Base-by-base conservation (phyloP, 257 asterid species). In the Petrea volubilis region DNA sequence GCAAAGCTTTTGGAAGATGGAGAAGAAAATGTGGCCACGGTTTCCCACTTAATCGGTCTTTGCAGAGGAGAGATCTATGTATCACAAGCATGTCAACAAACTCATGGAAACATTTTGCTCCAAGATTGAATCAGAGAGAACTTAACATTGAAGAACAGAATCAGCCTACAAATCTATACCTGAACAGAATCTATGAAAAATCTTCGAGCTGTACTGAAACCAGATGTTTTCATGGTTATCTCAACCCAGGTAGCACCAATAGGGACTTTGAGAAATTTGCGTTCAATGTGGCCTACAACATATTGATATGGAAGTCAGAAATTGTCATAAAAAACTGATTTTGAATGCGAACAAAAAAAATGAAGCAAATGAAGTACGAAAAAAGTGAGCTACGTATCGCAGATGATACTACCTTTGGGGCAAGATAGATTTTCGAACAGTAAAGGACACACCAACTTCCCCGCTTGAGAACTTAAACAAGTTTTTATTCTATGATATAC, bases 161-260 rank as follows among this genome's bases (percentile, higher is more conserved):
- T 41, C 21, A 52, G 72, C 67, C 5, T 20, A 34, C 43, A 73
- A 51, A 36, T 52, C n/a, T 15, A 67, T 82, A 94, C 99, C 96
- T 94, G 99, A 82, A 91, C 95, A 66, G 92, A 81, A 60, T 94
- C 90, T 31, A 94, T 74, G 78, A 71, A 94, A 81, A 94, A 91
- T 84, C 87, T 85, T 60, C 97, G 88, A 73, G 98, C 90, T 13
- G 99, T 86, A 72, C 79, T 88, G 76, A 91, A 89, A 55, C 99
- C 96, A 46, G 89, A 88, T 71, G 97, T 71, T 71, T 81, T 87
- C 89, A 94, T 84, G 70, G 95, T 91, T 60, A 89, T 92, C 82
- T 84, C 99, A 70, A 80, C 97, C 99, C 98, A 94, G 76, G 96
- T 85, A 78, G 97, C 93, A 79, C 99, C 99, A 87, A 79, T 56